Percentiles rank a stretch among this genome's conserved stretches.
Evolutionary conservation across 208 protist species (phyloP).

Genomic region (Zelonia costaricensis): DNA sequence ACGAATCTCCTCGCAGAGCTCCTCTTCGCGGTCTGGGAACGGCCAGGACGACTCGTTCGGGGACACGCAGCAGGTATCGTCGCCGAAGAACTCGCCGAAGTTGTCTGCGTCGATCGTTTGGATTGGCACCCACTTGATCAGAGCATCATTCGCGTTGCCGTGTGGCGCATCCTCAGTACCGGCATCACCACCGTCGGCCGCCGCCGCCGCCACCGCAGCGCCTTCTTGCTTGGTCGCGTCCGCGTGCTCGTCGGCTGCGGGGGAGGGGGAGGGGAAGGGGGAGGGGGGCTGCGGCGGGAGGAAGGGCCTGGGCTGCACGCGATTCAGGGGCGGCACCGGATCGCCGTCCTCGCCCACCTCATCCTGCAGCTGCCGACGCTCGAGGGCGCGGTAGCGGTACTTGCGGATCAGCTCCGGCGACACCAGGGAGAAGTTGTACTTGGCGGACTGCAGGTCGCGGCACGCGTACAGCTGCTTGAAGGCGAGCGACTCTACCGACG

Average conservation of each 20-base stretch:
- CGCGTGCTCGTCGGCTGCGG: neutral
- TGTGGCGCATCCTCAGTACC: neutral
- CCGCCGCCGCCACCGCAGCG: neutral
- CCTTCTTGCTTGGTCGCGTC: neutral
- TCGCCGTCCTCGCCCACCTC: conserved; percentile 18
- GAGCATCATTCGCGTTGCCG: neutral
- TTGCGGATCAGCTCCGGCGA: conserved; percentile 27
- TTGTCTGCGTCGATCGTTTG: conserved; percentile 31
- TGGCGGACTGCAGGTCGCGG: conserved; percentile 45
- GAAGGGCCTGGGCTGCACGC: conserved; percentile 20
- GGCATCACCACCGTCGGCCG: neutral
- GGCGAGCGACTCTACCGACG: conserved; percentile 43
- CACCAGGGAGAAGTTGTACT: conserved; percentile 60
- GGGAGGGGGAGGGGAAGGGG: too few relatives aligned
- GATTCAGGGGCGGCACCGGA: conserved; percentile 7
- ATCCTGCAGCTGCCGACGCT: conserved; percentile 8
- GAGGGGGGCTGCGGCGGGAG: conserved; percentile 21
- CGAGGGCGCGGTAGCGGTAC: conserved; percentile 22
- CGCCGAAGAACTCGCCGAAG: conserved; percentile 34
- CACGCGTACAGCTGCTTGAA: conserved; percentile 60
- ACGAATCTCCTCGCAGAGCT: conserved; percentile 23
- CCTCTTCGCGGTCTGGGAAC: conserved; percentile 20
- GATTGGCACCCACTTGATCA: conserved; percentile 22
- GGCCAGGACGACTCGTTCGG: conserved; percentile 16
- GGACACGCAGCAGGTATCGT: conserved; percentile 25